phyloP scores from a whole-genome alignment of 208 protist species.

The Trypanosoma rangeli region DNA sequence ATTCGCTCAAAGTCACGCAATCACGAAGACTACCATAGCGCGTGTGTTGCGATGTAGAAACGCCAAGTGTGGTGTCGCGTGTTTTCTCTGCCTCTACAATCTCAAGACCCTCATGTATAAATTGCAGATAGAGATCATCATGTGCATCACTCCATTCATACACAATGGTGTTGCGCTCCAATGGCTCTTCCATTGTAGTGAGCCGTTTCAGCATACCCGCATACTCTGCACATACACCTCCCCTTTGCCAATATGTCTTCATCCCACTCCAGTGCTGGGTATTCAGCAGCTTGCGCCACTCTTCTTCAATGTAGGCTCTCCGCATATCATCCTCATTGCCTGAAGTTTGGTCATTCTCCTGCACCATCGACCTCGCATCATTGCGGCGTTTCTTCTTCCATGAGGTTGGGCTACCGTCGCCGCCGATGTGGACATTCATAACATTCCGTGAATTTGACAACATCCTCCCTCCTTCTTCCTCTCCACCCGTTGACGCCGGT shows the following conservation, averaged over 20 bases:
- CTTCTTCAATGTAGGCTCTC: constrained; percentile 18
- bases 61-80: background rate
- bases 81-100: constrained; percentile 8
- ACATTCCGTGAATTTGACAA: background rate
- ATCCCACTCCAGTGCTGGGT: background rate
- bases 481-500: background rate
- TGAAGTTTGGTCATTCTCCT: background rate
- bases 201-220: constrained; percentile 12
- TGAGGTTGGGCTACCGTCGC: background rate
- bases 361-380: constrained; percentile 1
- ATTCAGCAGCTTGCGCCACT: constrained; percentile 21
- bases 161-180: constrained; percentile 39
- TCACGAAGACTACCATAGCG: constrained; percentile 4
- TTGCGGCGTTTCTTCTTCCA: constrained; percentile 22
- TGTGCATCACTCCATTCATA: constrained; percentile 52
- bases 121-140: constrained; percentile 46
- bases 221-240: background rate
- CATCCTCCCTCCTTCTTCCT: background rate
- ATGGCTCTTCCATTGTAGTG: constrained; percentile 40
- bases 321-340: constrained; percentile 15
- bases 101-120: constrained; percentile 26
- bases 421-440: constrained; percentile 7
- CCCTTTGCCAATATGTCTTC: background rate
- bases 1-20: constrained; percentile 23
- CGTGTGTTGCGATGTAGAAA: background rate